Evolutionary conservation across 2,329 filamentous ascomycete genomes (phyloP), one percentile per base, ranked within the genome.

Genomic region (Trichophyton verrucosum): DNA sequence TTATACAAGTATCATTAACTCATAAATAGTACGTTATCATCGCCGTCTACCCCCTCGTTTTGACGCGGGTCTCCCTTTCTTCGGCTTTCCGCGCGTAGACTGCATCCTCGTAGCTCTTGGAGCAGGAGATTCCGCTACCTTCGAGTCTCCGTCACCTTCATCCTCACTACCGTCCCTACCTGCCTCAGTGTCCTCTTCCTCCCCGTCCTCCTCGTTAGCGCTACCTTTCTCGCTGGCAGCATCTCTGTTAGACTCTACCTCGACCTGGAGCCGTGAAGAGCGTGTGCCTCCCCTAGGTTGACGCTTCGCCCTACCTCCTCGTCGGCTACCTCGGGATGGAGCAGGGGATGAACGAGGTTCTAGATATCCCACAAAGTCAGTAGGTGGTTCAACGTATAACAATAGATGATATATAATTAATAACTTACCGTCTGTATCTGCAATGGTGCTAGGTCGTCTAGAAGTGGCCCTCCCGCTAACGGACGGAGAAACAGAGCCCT

Each of bases 401-500:
- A 20, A 42, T 51, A 13, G 17, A 17, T 40, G 13, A 15, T n/a
- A 4, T 44, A 17, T 5, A 20, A 40, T 20, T 59, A 51, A 46
- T 38, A 58, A 64, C 71, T 64, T 65, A 77, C 77, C 77, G 68
- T 79, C 77, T 58, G 77, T 78, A 61, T 78, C 75, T 55, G 74
- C 76, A 24, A 76, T 71, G 8, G 75, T 78, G 63, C 77, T 79
- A 27, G 73, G 73, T 61, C 75, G 70, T 61, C 72, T 69, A 3
- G 76, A 76, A 17, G 72, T 71, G 3, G 66, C 68, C 17, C 66
- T 69, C 20, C 66, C 66, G 63, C 71, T 75, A 7, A 68, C 68
- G 3, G 71, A 69, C 1, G 75, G 76, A 17, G 76, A 77, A 11
- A 70, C 69, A n/a, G 75, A 75, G 11, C 71, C 71, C 61, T 76